phyloP scores from a whole-genome alignment of 2,329 filamentous ascomycete species.

The Alternaria arbusti region DNA sequence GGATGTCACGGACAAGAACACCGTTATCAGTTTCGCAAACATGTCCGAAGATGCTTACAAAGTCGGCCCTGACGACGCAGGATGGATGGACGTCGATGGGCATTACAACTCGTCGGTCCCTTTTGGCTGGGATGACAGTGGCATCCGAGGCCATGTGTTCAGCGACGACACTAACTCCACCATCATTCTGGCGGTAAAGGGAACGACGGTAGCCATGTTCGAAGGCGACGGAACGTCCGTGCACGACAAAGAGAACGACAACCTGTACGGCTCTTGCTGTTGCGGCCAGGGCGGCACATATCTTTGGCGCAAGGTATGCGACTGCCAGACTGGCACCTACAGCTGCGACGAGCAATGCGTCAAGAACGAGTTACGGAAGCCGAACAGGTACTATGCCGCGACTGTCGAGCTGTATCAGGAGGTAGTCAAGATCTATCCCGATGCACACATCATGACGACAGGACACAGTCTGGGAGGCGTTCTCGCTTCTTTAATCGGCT shows the following conservation, averaged over 20 bases:
- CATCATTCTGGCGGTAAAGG: constrained; percentile 43
- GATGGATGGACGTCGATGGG: constrained; percentile 44
- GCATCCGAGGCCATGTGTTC: constrained; percentile 46
- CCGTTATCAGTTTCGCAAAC: constrained; percentile 42
- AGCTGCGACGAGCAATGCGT: constrained; percentile 45
- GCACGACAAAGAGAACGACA: constrained; percentile 48
- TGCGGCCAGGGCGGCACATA: constrained; percentile 46
- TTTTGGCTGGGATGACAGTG: constrained; percentile 47
- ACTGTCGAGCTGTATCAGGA: constrained; percentile 44
- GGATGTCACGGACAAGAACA: constrained; percentile 42
- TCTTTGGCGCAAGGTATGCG: constrained; percentile 44
- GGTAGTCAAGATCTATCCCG: constrained; percentile 41
- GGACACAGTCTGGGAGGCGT: constrained; percentile 46
- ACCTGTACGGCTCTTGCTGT: constrained; percentile 45
- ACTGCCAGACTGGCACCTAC: constrained; percentile 45
- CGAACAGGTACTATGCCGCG: constrained; percentile 42
- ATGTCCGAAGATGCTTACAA: constrained; percentile 49
- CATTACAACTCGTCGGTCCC: constrained; percentile 40
- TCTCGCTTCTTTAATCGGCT: constrained; percentile 42
- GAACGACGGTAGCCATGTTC: constrained; percentile 45
- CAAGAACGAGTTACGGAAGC: constrained; percentile 37
- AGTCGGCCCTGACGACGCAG: constrained; percentile 38
- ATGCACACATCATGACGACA: constrained; percentile 43
- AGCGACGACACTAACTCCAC: constrained; percentile 42
- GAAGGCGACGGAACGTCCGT: constrained; percentile 46